Conservation (phyloP, 108 stramenopile genomes). For the Discostella stelligeroides region DNA sequence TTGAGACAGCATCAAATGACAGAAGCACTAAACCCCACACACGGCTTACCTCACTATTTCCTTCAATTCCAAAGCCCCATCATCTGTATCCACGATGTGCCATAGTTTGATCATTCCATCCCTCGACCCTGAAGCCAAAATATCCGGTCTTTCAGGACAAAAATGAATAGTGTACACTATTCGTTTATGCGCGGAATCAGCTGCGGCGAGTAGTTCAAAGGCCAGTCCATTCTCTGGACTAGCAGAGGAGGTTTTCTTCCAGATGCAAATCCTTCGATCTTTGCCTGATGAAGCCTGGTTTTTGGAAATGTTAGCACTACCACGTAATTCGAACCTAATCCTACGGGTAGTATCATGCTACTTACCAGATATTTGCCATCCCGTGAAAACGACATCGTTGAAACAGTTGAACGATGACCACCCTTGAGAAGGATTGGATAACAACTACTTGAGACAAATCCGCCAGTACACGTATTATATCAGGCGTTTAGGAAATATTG, state of each 20-base stretch:
- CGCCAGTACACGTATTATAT: no score
- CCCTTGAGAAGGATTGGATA: conserved; percentile 32
- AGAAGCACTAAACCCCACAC: not conserved
- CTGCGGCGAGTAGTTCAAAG: conserved; percentile 61
- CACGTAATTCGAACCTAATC: no score
- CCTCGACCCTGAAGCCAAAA: conserved; percentile 80
- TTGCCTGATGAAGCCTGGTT: conserved; percentile 74
- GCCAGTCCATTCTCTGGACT: conserved; percentile 2
- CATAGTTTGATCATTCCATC: conserved; percentile 85
- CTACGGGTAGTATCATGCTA: conserved; percentile 1
- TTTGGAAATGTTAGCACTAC: not conserved
- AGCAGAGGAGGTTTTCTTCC: conserved; percentile 48
- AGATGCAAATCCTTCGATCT: conserved; percentile 87
- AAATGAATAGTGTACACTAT: conserved; percentile 87
- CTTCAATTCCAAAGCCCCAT: conserved; percentile 26
- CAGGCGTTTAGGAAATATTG: no score
- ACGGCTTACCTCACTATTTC: conserved; percentile 38
- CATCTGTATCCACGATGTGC: conserved; percentile 50
- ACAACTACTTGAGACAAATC: conserved; percentile 3
- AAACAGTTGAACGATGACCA: conserved; percentile 86
- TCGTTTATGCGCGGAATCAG: conserved; percentile 84
- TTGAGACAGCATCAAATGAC: conserved; percentile 3
- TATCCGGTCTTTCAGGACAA: conserved; percentile 62
- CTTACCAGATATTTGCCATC: conserved; percentile 70
- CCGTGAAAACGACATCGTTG: conserved; percentile 77